These are phyloP conservation scores for Zasmidium citrigriseum DNA, from an alignment of 2,329 filamentous ascomycete species.

Conservation along the genomic window DNA sequence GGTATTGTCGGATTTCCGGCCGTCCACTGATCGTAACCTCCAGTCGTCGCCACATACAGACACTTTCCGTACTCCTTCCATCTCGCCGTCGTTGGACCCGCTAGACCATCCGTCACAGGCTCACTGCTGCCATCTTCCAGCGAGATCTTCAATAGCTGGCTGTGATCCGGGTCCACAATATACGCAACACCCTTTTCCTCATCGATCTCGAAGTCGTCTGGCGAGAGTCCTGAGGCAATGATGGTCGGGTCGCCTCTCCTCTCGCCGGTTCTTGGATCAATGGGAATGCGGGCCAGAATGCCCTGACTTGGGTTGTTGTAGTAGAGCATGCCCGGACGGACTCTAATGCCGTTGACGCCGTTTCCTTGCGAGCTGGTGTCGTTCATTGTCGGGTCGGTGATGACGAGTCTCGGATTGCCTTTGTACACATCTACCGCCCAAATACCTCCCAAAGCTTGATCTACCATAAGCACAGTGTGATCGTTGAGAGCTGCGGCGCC, in stretches of 20 bases:
- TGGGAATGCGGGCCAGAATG: background rate
- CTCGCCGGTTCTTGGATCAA: background rate
- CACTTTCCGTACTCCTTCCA: conserved; percentile 1
- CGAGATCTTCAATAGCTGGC: background rate
- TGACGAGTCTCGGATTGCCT: background rate
- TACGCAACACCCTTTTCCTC: background rate
- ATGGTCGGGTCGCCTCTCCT: background rate
- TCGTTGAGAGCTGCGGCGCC: background rate
- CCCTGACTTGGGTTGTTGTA: conserved; percentile 1
- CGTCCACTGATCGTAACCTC: conserved; percentile 1
- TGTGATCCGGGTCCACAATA: background rate
- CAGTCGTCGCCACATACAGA: background rate
- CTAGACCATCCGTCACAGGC: background rate
- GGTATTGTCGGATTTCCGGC: background rate
- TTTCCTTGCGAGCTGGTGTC: background rate
- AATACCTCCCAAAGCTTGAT: background rate
- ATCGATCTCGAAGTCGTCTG: conserved; percentile 3
- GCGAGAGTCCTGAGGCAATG: background rate
- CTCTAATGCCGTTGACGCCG: conserved; percentile 2
- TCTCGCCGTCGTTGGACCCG: background rate
- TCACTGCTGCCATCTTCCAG: background rate
- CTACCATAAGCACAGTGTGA: background rate
- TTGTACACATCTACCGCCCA: background rate
- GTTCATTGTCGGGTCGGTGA: background rate
- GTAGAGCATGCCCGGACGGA: background rate